Evolutionary conservation across 2,329 filamentous ascomycete species (phyloP), one percentile per base, ranked within the genome.

Genomic region (Sarocladium oryzae): DNA sequence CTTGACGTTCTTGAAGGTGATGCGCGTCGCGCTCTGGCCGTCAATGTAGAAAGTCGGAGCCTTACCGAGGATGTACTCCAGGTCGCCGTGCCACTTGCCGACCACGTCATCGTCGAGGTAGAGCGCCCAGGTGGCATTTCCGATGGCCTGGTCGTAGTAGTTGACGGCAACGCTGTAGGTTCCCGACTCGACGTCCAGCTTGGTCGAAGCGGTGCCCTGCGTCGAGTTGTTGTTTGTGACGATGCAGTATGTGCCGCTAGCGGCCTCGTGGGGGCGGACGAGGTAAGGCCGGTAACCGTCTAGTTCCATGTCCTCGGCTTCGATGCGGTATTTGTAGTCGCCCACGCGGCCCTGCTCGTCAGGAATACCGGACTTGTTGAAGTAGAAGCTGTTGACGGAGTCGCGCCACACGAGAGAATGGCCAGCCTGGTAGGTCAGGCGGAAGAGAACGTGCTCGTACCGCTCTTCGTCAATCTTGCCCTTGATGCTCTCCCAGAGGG

Each of bases 361-460:
- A 0, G 76, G 61, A 38, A 88, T 85, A 2, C 74, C 70, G 0
- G 81, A 83, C 33, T 80, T 64, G 60, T 79, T 82, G 60, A 71
- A 58, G 65, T 85, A 88, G 66, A 84, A 88, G 51, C 79, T 69
- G 58, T 69, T 79, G 66, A 88, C 79, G 1, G 80, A 74, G 59
- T 88, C 85, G 13, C 85, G 74, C 85, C 85, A 89, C 15, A 87
- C 79, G 16, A 88, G 72, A 0, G 82, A 74, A 64, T 88, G 85
- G 0, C 84, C 85, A 0, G 85, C 81, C 63, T 88, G 85, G 61
- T 81, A 88, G 2, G 67, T 67, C 10, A 85, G 74, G 2, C 79
- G 75, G 65, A 77, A 81, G 1, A 79, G 68, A 30, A 79, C 72
- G 43, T 86, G 72, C 4, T 79, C 68, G 61, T 72, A 86, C 21